Percentiles rank a stretch among this genome's conserved stretches.
These are phyloP conservation scores for Schwanniomyces etchellsii DNA, from an alignment of 1,139 yeast genomes.

Conservation along the genomic window DNA sequence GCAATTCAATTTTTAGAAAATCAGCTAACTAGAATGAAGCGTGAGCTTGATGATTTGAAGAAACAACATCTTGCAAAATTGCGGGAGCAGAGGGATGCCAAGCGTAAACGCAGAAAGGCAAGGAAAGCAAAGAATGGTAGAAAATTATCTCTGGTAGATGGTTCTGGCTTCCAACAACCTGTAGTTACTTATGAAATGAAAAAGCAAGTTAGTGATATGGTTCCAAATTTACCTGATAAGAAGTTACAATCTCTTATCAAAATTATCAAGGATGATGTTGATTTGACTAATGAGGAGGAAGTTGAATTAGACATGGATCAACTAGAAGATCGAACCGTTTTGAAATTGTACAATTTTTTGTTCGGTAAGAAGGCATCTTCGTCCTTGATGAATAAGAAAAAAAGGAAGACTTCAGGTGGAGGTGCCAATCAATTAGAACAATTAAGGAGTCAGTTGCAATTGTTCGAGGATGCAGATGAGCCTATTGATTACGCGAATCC, in stretches of 20 bases:
- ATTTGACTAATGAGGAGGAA: constrained; percentile 70
- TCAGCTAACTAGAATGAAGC: constrained; percentile 80
- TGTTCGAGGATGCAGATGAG: constrained; percentile 52
- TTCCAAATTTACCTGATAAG: constrained; percentile 72
- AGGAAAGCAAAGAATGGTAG: constrained; percentile 19
- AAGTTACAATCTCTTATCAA: constrained; percentile 79
- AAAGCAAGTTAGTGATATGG: constrained; percentile 84
- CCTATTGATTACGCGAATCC: constrained; percentile 20
- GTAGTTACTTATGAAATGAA: constrained; percentile 93
- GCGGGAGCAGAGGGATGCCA: constrained; percentile 38
- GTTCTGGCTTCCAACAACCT: constrained; percentile 13
- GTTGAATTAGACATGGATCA: constrained; percentile 96
- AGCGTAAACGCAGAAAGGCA: constrained; percentile 45
- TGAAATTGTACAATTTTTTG: constrained; percentile 76
- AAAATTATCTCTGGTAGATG: constrained; percentile 7
- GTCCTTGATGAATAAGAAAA: constrained; percentile 34
- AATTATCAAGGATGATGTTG: constrained; percentile 82
- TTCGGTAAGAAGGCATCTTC: constrained; percentile 52
- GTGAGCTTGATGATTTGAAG: constrained; percentile 77
- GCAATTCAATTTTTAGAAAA: constrained; percentile 86
- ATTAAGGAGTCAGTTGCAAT: constrained; percentile 75
- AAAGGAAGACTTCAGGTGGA: constrained; percentile 58
- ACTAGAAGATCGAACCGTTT: constrained; percentile 77
- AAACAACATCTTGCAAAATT: constrained; percentile 60
- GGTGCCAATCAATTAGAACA: constrained; percentile 78